Percentiles rank a stretch among this genome's conserved stretches.
Conservation (phyloP, 805 yeast genomes). For the Metschnikowia similis region DNA sequence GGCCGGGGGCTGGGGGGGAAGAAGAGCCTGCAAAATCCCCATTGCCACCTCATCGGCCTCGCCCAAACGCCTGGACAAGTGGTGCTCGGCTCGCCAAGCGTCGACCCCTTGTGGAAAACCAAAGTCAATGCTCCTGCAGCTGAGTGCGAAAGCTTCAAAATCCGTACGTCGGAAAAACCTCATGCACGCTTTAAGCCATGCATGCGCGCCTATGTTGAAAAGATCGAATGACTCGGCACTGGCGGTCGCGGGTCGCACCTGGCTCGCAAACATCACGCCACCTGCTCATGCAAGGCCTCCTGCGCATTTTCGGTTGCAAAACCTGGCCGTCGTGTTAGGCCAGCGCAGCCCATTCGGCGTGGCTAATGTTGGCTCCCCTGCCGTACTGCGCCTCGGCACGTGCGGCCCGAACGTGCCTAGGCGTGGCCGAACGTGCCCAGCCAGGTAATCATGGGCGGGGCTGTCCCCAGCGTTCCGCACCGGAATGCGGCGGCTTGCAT, state of each 20-base stretch:
- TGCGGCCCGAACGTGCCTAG: no score
- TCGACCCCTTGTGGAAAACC: background rate
- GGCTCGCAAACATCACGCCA: background rate
- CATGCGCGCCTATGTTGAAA: background rate
- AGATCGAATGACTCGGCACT: background rate
- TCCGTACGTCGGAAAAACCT: background rate
- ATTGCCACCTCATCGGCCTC: no score
- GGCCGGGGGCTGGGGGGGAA: no score
- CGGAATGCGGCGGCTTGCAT: background rate
- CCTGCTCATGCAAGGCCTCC: background rate
- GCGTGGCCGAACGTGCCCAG: no score
- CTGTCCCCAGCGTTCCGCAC: background rate
- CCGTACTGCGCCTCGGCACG: no score
- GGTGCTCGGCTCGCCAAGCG: no score
- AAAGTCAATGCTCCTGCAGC: background rate
- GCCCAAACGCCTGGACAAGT: no score
- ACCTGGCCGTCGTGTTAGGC: background rate
- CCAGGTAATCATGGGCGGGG: no score
- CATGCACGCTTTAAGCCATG: background rate
- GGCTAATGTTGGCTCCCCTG: no score
- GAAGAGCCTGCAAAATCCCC: no score
- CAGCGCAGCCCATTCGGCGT: background rate
- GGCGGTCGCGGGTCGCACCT: background rate
- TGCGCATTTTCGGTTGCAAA: conserved; percentile 1
- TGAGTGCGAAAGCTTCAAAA: background rate